These are phyloP conservation scores for Haematococcus sp. DNA, from an alignment of 139 green algal species.

Conservation along the genomic window DNA sequence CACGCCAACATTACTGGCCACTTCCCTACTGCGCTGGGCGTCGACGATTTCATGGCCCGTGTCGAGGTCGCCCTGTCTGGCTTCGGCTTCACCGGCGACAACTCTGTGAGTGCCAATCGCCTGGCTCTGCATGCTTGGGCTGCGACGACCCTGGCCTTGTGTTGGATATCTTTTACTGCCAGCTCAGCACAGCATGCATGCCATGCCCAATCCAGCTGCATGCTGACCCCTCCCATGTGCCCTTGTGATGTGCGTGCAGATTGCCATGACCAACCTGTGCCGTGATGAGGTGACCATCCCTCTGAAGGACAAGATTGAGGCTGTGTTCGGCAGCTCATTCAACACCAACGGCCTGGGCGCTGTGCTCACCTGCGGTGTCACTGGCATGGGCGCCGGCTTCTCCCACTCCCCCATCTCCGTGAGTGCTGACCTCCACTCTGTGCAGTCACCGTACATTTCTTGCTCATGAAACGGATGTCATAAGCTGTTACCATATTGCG, in stretches of 20 bases:
- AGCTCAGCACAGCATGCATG: background rate
- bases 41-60: constrained; percentile 41
- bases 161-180: no score
- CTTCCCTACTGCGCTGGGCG: constrained; percentile 66
- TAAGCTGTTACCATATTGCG: background rate
- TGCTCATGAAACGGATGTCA: background rate
- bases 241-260: background rate
- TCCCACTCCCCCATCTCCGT: constrained; percentile 25
- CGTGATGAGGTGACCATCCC: constrained; percentile 77
- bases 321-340: constrained; percentile 72
- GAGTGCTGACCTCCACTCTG: background rate
- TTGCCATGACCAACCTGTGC: constrained; percentile 83
- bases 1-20: constrained; percentile 30
- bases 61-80: constrained; percentile 40
- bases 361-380: constrained; percentile 74
- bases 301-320: constrained; percentile 77
- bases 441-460: background rate
- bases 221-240: no score
- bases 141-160: no score
- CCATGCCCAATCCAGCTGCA: no score
- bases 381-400: constrained; percentile 39
- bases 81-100: constrained; percentile 66
- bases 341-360: constrained; percentile 81
- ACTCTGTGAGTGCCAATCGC: constrained; percentile 50
- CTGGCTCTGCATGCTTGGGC: constrained; percentile 52